Conservation (phyloP, 768 basidiomycete species). For the Russula sp. region DNA sequence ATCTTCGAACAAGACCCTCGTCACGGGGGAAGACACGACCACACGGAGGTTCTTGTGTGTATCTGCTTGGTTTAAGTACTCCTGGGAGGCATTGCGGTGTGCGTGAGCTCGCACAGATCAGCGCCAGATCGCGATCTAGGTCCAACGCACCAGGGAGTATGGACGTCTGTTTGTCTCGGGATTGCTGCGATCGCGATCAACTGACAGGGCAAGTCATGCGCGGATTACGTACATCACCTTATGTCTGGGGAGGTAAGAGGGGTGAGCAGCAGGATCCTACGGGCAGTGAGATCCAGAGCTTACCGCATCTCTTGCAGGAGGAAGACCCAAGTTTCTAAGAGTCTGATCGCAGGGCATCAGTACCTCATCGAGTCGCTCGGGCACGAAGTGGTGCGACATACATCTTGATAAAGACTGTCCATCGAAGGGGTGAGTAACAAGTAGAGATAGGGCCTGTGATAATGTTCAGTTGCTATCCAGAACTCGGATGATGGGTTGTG, state of each 20-base stretch:
- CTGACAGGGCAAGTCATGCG: not conserved
- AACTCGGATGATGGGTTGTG: not conserved
- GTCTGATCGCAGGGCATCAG: constrained; percentile 9
- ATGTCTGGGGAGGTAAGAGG: not conserved
- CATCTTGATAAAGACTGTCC: constrained; percentile 19
- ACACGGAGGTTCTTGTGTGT: constrained; percentile 14
- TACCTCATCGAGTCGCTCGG: too few relatives aligned
- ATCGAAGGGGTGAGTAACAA: constrained; percentile 1
- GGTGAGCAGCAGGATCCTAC: not conserved
- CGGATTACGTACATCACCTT: constrained; percentile 3
- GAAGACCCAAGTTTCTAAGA: constrained; percentile 11
- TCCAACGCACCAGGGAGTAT: constrained; percentile 11
- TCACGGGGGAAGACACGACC: constrained; percentile 21
- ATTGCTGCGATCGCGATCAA: constrained; percentile 2
- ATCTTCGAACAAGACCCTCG: constrained; percentile 19
- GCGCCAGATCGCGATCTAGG: not conserved
- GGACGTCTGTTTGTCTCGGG: too few relatives aligned
- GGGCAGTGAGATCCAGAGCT: not conserved
- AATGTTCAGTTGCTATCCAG: not conserved
- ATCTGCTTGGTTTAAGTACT: constrained; percentile 11
- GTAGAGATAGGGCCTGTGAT: constrained; percentile 7
- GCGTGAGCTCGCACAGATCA: not conserved
- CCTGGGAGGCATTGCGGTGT: not conserved
- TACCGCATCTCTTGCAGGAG: constrained; percentile 6
- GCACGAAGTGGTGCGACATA: not conserved